Evolutionary conservation across 2,329 filamentous ascomycete genomes (phyloP), one percentile per base, ranked within the genome.

Genomic region (Metarhizium anisopliae): DNA sequence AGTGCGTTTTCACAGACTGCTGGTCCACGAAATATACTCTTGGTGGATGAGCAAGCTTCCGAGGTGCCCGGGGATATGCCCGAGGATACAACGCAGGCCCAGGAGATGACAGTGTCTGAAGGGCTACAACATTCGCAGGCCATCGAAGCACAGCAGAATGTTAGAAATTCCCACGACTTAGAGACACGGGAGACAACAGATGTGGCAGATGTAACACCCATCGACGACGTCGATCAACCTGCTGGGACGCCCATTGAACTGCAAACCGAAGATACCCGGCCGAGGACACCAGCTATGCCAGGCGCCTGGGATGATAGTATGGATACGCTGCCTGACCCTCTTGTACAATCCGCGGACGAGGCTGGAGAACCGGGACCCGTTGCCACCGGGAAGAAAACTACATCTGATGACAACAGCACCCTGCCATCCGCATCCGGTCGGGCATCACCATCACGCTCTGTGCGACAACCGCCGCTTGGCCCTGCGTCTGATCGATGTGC

Each of bases 1-100:
- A 93, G 84, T 59, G 84, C 84, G 1, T 80, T 86, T 53, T 86
- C 83, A 2, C 71, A 79, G 30, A 67, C 70, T 2, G 67, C 71
- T 38, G 65, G 66, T n/a, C 16, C 45, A 13, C 36, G 42, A 32
- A 32, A 47, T 13, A 51, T 18, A 20, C 6, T 18, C 13, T 20
- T 18, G 6, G 16, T 30, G 7, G 45, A 50, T 6, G 45, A 49
- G 45, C 20, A 16, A 3, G 45, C 25, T 30, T 8, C 45, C 10
- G 45, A 29, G 3, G 7, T 30, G 2, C 13, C 18, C n/a, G 30
- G 3, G 6, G 52, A 35, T 20, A 18, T 45, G 42, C n/a, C n/a
- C n/a, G 11, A 45, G 8, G 11, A 45, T 45, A 45, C 20, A 20
- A 18, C n/a, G 6, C 20, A 29, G 2, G 14, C 45, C 11, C 8